Percentiles rank a stretch among this genome's conserved stretches.
phyloP scores from a whole-genome alignment of 2,329 filamentous ascomycete genomes.

The Zelopaecilomyces penicillatus region DNA sequence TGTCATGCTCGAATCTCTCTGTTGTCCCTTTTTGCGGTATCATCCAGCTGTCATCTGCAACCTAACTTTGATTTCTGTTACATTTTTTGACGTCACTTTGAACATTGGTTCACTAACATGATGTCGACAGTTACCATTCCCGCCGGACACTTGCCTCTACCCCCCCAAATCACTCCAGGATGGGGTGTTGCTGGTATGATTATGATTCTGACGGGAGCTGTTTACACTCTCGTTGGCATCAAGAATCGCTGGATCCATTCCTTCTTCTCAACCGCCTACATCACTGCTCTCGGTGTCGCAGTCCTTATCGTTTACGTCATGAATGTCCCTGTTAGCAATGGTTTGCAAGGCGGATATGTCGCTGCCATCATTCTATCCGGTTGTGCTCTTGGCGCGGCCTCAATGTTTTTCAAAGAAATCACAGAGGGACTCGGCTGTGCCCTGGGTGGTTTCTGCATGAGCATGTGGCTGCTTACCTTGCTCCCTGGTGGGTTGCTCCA shows the following conservation, averaged over 20 bases:
- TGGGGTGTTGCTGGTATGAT: conserved; percentile 72
- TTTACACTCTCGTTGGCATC: conserved; percentile 70
- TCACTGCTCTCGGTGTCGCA: conserved; percentile 63
- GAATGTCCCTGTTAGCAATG: conserved; percentile 64
- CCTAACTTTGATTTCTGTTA: neutral
- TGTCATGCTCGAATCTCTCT: neutral
- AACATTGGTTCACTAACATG: conserved; percentile 3
- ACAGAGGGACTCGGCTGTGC: conserved; percentile 75
- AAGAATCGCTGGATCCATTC: conserved; percentile 73
- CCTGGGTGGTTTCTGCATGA: conserved; percentile 75
- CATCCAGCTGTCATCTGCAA: neutral
- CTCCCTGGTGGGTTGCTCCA: conserved; percentile 66
- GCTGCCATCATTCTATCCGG: conserved; percentile 70
- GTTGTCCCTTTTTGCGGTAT: no score
- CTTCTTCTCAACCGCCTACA: conserved; percentile 69
- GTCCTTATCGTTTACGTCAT: conserved; percentile 87
- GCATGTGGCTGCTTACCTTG: conserved; percentile 84
- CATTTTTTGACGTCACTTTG: conserved; percentile 2
- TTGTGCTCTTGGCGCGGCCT: conserved; percentile 60
- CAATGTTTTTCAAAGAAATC: conserved; percentile 74
- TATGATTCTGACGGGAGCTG: conserved; percentile 62
- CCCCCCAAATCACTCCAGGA: conserved; percentile 69
- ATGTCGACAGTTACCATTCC: conserved; percentile 35
- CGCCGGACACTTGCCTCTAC: conserved; percentile 55
- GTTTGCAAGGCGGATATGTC: conserved; percentile 78